Percentiles rank a stretch among this genome's conserved stretches.
Evolutionary conservation across 768 basidiomycete species (phyloP).

Genomic region (Termitomyces sp.): DNA sequence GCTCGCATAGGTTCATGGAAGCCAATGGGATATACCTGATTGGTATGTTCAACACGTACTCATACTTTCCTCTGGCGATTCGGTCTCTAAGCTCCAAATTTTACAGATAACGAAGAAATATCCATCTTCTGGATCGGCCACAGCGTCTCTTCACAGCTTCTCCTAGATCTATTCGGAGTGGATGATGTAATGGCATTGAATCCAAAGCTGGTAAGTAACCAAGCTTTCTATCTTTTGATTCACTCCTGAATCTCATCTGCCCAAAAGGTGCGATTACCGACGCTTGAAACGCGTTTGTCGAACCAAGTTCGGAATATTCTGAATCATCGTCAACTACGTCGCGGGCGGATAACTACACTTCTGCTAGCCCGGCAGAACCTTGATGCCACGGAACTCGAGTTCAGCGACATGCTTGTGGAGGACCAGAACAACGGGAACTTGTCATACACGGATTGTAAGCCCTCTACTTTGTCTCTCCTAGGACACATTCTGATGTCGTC

Average conservation of each 20-base stretch:
- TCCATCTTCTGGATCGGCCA: slow-evolving; percentile 91
- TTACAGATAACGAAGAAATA: slow-evolving; percentile 80
- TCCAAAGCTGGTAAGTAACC: slow-evolving; percentile 57
- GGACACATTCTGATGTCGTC: slow-evolving; percentile 7
- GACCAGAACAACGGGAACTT: slow-evolving; percentile 96
- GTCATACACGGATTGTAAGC: slow-evolving; percentile 87
- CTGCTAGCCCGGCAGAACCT: slow-evolving; percentile 87
- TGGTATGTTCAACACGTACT: slow-evolving; percentile 46
- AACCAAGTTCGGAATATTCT: slow-evolving; percentile 85
- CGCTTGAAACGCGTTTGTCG: slow-evolving; percentile 72
- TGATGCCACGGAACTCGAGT: slow-evolving; percentile 92
- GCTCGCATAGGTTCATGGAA: slow-evolving; percentile 86
- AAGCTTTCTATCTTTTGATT: background rate
- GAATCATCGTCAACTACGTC: slow-evolving; percentile 56
- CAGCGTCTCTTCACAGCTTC: slow-evolving; percentile 76
- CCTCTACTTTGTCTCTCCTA: background rate
- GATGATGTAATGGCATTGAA: slow-evolving; percentile 76
- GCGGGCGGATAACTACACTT: slow-evolving; percentile 56
- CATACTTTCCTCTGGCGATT: slow-evolving; percentile 4
- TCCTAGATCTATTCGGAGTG: slow-evolving; percentile 81
- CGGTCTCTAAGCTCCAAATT: background rate
- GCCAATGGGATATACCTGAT: slow-evolving; percentile 90
- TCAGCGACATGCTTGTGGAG: slow-evolving; percentile 95
- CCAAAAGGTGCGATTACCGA: slow-evolving; percentile 65
- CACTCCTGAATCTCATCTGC: background rate